Conservation (phyloP, 805 yeast species). For the Danielozyma ontarioensis region DNA sequence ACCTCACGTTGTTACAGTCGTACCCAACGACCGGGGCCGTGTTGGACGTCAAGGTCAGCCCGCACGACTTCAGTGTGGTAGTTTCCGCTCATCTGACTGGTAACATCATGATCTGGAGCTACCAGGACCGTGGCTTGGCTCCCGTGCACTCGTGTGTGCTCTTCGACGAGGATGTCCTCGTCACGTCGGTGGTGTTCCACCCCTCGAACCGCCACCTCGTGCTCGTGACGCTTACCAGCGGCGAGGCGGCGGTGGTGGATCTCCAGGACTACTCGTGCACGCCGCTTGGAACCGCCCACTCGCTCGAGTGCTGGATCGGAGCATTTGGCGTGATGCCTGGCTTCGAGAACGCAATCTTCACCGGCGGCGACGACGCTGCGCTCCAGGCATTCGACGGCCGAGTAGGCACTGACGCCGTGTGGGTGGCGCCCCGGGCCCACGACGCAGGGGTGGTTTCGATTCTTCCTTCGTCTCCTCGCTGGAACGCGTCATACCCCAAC, state of each 20-base stretch:
- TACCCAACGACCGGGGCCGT: conserved; percentile 54
- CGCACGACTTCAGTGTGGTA: conserved; percentile 42
- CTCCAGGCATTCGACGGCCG: conserved; percentile 69
- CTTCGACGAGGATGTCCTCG: conserved; percentile 44
- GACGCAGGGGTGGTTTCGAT: conserved; percentile 90
- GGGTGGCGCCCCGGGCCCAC: conserved; percentile 55
- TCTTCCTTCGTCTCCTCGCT: conserved; percentile 38
- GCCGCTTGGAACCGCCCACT: conserved; percentile 44
- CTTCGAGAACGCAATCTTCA: conserved; percentile 54
- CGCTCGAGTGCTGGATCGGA: conserved; percentile 86
- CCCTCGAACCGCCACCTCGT: conserved; percentile 34
- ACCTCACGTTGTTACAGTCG: conserved; percentile 12
- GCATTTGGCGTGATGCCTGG: conserved; percentile 57
- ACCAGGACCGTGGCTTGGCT: conserved; percentile 12
- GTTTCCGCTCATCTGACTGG: conserved; percentile 82
- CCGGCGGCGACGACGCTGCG: conserved; percentile 88
- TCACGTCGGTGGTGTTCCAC: conserved; percentile 62
- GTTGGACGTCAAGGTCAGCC: conserved; percentile 68
- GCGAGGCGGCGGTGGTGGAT: conserved; percentile 46
- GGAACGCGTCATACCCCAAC: conserved; percentile 42
- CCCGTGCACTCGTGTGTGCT: conserved; percentile 28
- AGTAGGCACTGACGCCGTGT: conserved; percentile 31
- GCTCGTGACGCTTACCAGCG: conserved; percentile 63
- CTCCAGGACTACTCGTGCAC: conserved; percentile 11
- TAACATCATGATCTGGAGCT: conserved; percentile 57